phyloP scores from a whole-genome alignment of 1,139 yeast species.

The Arxiozyma slooffiae region DNA sequence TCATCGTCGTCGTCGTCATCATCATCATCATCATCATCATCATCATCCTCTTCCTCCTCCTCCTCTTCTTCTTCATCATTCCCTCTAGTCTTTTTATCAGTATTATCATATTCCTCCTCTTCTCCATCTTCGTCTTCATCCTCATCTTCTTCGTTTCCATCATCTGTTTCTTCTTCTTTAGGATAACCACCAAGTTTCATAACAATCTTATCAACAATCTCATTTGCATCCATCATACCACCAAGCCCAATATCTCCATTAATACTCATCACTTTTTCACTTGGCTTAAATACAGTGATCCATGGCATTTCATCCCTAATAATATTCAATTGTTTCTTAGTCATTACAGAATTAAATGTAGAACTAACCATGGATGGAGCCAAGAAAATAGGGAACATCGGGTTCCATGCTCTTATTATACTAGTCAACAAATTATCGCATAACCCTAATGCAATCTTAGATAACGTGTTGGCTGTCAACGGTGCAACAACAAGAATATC shows the following conservation, averaged over 20 bases:
- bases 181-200: constrained; percentile 84
- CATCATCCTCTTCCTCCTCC: constrained; percentile 40
- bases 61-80: constrained; percentile 35
- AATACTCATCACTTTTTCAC: constrained; percentile 79
- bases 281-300: constrained; percentile 79
- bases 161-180: constrained; percentile 69
- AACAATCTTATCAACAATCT: constrained; percentile 76
- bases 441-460: constrained; percentile 82
- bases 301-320: constrained; percentile 55
- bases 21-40: constrained; percentile 33
- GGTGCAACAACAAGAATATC: constrained; percentile 89
- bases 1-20: constrained; percentile 1
- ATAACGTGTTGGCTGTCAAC: constrained; percentile 83
- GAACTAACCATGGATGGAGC: constrained; percentile 98
- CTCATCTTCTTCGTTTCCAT: constrained; percentile 49
- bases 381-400: constrained; percentile 69
- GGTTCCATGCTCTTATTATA: constrained; percentile 86
- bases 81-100: constrained; percentile 14
- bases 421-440: constrained; percentile 83
- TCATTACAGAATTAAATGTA: constrained; percentile 90
- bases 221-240: constrained; percentile 92
- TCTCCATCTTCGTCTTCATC: constrained; percentile 41
- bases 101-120: constrained; percentile 30
- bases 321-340: constrained; percentile 65
- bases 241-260: constrained; percentile 96